These are phyloP conservation scores for Penicillium flavigenum DNA, from an alignment of 495 filamentous ascomycete species.

Conservation along the genomic window DNA sequence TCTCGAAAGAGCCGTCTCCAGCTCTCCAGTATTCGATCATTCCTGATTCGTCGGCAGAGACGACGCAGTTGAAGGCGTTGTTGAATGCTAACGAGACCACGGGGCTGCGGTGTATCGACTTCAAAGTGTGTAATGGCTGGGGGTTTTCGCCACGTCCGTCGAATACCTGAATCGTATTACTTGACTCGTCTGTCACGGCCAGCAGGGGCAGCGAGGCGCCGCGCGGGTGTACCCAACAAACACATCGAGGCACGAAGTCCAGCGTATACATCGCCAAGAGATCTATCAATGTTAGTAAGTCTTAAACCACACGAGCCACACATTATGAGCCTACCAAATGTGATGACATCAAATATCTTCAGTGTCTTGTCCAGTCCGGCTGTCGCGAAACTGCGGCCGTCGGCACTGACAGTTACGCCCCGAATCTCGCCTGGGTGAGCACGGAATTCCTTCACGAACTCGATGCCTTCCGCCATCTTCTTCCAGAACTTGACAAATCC, in stretches of 20 bases:
- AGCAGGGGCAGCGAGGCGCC: slow-evolving; percentile 85
- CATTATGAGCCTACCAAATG: slow-evolving; percentile 59
- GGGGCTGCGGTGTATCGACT: slow-evolving; percentile 70
- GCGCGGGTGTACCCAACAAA: slow-evolving; percentile 91
- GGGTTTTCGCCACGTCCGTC: slow-evolving; percentile 84
- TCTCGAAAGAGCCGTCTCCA: slow-evolving; percentile 70
- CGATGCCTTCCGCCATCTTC: slow-evolving; percentile 83
- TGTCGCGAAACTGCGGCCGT: slow-evolving; percentile 93
- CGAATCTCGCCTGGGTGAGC: slow-evolving; percentile 85
- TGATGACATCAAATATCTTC: slow-evolving; percentile 95
- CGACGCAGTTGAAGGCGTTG: slow-evolving; percentile 79
- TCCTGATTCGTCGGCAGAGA: slow-evolving; percentile 84
- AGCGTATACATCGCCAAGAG: slow-evolving; percentile 76
- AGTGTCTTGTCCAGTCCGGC: slow-evolving; percentile 82
- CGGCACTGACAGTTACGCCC: slow-evolving; percentile 76
- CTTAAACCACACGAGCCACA: background rate
- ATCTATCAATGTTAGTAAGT: slow-evolving; percentile 51
- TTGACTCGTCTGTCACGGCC: slow-evolving; percentile 80
- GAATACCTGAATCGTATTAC: slow-evolving; percentile 72
- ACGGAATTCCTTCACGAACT: slow-evolving; percentile 97
- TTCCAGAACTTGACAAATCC: slow-evolving; percentile 99
- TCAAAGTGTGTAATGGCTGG: slow-evolving; percentile 69
- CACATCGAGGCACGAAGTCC: slow-evolving; percentile 68
- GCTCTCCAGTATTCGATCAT: slow-evolving; percentile 98
- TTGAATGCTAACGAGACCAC: slow-evolving; percentile 88